Evolutionary conservation across 2,329 filamentous ascomycete species (phyloP).

Genomic region (Coniochaeta sp.): DNA sequence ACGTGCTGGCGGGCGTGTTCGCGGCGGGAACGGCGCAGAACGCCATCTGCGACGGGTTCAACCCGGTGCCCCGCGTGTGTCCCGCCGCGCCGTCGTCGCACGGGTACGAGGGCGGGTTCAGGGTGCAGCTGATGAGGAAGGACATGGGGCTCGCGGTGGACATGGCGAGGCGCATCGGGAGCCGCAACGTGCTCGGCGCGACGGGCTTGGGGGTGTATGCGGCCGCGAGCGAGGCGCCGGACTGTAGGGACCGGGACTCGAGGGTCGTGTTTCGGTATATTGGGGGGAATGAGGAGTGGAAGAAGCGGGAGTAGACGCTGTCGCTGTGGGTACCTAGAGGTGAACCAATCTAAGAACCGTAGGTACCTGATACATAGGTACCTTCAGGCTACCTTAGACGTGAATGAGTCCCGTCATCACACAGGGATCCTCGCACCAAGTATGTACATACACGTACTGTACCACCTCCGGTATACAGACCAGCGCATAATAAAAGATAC

Average conservation of each 20-base stretch:
- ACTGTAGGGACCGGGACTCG: constrained; percentile 47
- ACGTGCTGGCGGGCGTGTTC: constrained; percentile 30
- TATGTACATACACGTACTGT: no score
- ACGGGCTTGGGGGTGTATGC: constrained; percentile 43
- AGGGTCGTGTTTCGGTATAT: constrained; percentile 50
- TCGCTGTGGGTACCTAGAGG: no score
- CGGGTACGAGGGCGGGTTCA: constrained; percentile 42
- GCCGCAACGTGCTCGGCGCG: constrained; percentile 40
- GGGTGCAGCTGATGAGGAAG: constrained; percentile 53
- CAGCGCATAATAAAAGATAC: no score
- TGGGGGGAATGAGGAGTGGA: constrained; percentile 45
- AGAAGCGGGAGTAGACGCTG: constrained; percentile 3
- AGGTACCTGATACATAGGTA: no score
- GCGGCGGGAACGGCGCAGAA: constrained; percentile 21
- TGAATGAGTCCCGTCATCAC: no score
- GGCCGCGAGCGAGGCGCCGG: constrained; percentile 39
- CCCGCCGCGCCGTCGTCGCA: constrained; percentile 20
- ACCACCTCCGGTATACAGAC: no score
- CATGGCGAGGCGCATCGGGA: constrained; percentile 43
- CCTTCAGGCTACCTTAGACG: no score
- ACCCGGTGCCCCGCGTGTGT: constrained; percentile 24
- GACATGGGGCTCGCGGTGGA: constrained; percentile 49
- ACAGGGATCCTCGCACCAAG: no score
- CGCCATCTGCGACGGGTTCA: constrained; percentile 22
- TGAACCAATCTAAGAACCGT: no score